Evolutionary conservation across 805 yeast species (phyloP).

Genomic region (Wickerhamiella occidentalis): DNA sequence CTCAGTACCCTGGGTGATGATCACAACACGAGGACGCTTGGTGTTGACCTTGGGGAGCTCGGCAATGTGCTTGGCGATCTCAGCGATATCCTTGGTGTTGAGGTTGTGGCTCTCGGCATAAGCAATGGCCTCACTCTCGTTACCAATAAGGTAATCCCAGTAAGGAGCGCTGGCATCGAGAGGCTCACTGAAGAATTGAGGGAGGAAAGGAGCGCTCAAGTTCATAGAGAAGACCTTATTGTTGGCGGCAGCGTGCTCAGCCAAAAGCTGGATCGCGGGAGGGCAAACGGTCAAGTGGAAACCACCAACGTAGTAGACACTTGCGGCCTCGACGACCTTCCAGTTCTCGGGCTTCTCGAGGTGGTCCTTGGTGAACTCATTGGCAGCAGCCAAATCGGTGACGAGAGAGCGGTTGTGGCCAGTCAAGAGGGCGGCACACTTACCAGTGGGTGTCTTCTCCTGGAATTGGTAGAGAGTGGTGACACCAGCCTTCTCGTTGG

Average conservation of each 20-base stretch:
- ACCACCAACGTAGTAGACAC: slow-evolving; percentile 91
- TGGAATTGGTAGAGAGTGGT: slow-evolving; percentile 75
- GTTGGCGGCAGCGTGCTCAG: slow-evolving; percentile 78
- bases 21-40: slow-evolving; percentile 64
- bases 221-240: slow-evolving; percentile 72
- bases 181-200: slow-evolving; percentile 89
- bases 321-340: slow-evolving; percentile 68
- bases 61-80: slow-evolving; percentile 75
- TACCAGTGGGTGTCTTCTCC: slow-evolving; percentile 73
- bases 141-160: slow-evolving; percentile 85
- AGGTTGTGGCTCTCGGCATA: slow-evolving; percentile 78
- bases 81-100: slow-evolving; percentile 46
- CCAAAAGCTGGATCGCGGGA: slow-evolving; percentile 78
- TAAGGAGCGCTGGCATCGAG: slow-evolving; percentile 69
- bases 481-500: slow-evolving; percentile 82
- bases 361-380: slow-evolving; percentile 85
- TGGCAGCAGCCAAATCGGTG: slow-evolving; percentile 96
- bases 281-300: slow-evolving; percentile 97
- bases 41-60: slow-evolving; percentile 61
- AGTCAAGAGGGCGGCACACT: slow-evolving; percentile 90
- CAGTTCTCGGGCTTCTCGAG: slow-evolving; percentile 83
- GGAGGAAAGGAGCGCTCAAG: slow-evolving; percentile 93
- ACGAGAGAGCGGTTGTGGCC: slow-evolving; percentile 85
- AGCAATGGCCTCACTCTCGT: slow-evolving; percentile 94
- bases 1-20: slow-evolving; percentile 91